Percentiles rank a stretch among this genome's conserved stretches.
These are phyloP conservation scores for Monilinia vaccinii-corymbosi DNA, from an alignment of 2,329 filamentous ascomycete genomes.

Conservation along the genomic window DNA sequence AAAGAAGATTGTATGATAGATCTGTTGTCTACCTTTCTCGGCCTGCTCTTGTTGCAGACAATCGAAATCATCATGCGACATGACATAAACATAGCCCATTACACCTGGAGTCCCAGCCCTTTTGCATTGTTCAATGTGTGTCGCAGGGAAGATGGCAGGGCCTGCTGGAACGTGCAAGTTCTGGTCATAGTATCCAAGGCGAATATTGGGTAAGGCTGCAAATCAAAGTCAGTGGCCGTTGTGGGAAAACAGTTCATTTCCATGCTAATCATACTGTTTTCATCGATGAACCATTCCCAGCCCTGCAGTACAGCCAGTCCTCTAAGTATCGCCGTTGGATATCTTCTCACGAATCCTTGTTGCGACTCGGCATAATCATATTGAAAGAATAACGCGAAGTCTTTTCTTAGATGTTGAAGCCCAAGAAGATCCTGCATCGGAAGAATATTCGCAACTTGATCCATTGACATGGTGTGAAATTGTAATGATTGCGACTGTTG, in stretches of 20 bases:
- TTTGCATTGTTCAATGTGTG: neutral
- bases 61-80: neutral
- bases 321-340: neutral
- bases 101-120: neutral
- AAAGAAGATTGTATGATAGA: neutral
- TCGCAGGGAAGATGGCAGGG: neutral
- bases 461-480: neutral
- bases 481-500: neutral
- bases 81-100: neutral
- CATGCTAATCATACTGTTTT: neutral
- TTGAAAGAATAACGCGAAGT: neutral
- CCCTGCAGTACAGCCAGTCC: neutral
- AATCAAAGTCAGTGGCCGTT: neutral
- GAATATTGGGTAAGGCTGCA: neutral
- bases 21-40: neutral
- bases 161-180: neutral
- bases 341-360: neutral
- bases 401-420: neutral
- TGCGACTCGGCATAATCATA: conserved; percentile 4
- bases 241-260: neutral
- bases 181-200: neutral
- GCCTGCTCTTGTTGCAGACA: neutral
- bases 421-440: neutral
- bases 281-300: conserved; percentile 4
- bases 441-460: neutral